Evolutionary conservation across 768 basidiomycete species (phyloP), one percentile per base, ranked within the genome.

Genomic region (Lactarius psammicola): DNA sequence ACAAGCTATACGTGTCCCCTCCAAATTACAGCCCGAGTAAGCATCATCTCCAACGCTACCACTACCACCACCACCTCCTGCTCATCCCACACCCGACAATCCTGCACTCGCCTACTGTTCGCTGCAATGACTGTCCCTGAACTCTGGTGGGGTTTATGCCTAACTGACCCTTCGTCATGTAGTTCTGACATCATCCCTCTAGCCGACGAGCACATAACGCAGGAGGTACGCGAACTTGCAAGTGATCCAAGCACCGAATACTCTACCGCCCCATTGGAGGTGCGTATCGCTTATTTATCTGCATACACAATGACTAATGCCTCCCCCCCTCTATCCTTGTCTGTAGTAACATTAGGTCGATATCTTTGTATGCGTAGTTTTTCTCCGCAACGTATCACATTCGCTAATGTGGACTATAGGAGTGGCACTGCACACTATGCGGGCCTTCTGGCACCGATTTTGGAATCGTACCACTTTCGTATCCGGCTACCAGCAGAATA

Each of bases 381-480:
- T 56, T 23, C 26, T 1, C 42, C 2, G n/a, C 59, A 40, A 56
- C 20, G 56, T 23, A 31, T n/a, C 51, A 49, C 59, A 4, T 33
- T 30, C 55, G 40, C 49, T 49, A 18, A 26, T 51, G 62, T 49
- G 72, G 74, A 64, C 70, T 71, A 15, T 77, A 88, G 80, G 85
- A 95, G 81, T 98, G 96, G 96, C 95, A 98, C 74, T 97, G 94
- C 74, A 98, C 96, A n/a, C 82, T 98, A 61, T 87, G 94, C 67
- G 96, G 95, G 2, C 86, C 95, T 1, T 73, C 83, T 17, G 92
- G 87, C 18, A 95, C 94, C 42, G 95, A 98, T 74, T 98, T 90
- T 68, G 92, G 96, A 95, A 54, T 78, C 97, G n/a, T 98, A 98
- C 78, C 96, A 98, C 78, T 89, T 97, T 75, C 87, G 95, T 63